Percentiles rank a stretch among this genome's conserved stretches.
These are phyloP conservation scores for Nepenthes gracilis DNA, from an alignment of 148 eudicot genomes.

Conservation along the genomic window DNA sequence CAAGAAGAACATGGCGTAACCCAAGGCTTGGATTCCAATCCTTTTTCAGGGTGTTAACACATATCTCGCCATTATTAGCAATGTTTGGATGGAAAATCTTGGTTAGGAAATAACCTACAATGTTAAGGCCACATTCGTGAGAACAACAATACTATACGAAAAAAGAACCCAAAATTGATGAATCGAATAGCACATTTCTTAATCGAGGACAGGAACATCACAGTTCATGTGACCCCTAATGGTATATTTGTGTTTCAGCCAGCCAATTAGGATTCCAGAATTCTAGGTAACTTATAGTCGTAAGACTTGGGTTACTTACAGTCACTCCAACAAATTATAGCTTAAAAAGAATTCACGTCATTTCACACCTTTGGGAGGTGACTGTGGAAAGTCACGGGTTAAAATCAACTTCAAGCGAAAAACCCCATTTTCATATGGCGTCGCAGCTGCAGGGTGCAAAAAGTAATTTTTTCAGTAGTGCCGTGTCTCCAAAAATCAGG, in stretches of 20 bases:
- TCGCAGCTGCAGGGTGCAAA: conserved; percentile 68
- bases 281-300: too few species aligned
- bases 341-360: too few species aligned
- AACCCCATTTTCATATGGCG: conserved; percentile 90
- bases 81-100: conserved; percentile 96
- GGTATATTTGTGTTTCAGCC: too few species aligned
- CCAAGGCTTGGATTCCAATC: conserved; percentile 97
- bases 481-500: background rate
- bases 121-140: background rate
- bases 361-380: conserved; percentile 83
- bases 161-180: background rate
- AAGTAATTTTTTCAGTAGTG: background rate
- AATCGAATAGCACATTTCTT: too few species aligned
- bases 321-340: too few species aligned
- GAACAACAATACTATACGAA: background rate
- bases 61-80: conserved; percentile 79
- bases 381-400: conserved; percentile 83
- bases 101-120: conserved; percentile 78
- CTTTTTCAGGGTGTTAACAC: conserved; percentile 86
- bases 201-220: too few species aligned
- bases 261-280: too few species aligned
- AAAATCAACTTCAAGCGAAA: conserved; percentile 92
- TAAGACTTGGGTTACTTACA: too few species aligned
- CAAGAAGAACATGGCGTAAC: conserved; percentile 56
- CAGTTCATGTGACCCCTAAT: too few species aligned